Conservation (phyloP, 257 asterid genomes). For the Lycium barbarum region DNA sequence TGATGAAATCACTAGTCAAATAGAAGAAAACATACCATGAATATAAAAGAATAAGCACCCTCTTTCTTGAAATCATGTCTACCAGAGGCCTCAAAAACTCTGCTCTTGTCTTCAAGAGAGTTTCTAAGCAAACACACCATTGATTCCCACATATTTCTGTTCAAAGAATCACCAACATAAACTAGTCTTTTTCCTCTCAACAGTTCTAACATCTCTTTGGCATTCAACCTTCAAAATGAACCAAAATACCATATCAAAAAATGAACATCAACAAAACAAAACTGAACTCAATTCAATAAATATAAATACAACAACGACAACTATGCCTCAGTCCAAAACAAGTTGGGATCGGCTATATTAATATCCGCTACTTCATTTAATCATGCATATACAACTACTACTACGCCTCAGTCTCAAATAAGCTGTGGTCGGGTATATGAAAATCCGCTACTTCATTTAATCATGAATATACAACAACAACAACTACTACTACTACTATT, state of each 20-base stretch:
- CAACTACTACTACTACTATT: too few species aligned
- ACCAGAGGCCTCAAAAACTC: constrained; percentile 74
- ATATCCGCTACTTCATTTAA: too few species aligned
- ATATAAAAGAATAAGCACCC: constrained; percentile 68
- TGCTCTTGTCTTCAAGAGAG: constrained; percentile 59
- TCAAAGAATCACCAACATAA: constrained; percentile 79
- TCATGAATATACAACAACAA: too few species aligned
- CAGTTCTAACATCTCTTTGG: constrained; percentile 58
- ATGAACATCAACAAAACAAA: too few species aligned
- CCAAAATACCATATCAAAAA: neutral
- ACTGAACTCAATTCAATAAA: neutral
- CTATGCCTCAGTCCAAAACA: neutral
- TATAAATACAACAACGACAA: neutral
- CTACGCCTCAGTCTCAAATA: neutral
- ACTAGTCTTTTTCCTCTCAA: constrained; percentile 69
- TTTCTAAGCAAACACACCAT: constrained; percentile 67
- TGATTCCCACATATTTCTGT: constrained; percentile 85
- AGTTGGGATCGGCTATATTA: neutral
- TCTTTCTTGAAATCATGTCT: constrained; percentile 57
- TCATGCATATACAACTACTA: too few species aligned
- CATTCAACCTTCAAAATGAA: constrained; percentile 54
- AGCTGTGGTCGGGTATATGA: neutral
- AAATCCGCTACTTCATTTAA: neutral
- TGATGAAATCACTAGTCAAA: neutral
- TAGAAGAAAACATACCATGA: constrained; percentile 45